Evolutionary conservation across 2,329 filamentous ascomycete species (phyloP), one percentile per base, ranked within the genome.

Genomic region (Cladosporium oxysporum): DNA sequence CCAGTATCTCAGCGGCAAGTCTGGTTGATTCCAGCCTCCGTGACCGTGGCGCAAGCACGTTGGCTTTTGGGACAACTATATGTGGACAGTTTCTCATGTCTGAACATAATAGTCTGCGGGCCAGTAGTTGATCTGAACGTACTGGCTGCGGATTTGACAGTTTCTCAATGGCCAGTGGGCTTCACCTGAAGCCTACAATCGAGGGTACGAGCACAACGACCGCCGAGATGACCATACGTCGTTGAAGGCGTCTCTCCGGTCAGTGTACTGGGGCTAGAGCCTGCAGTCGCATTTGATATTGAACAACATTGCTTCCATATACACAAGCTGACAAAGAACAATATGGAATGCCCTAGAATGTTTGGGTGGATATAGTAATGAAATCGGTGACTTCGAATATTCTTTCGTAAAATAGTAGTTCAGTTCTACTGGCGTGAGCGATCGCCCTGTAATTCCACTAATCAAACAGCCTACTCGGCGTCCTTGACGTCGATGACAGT

Each of bases 401-500:
- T 41, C 12, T 6, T 41, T 18, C 5, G 5, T 7, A 18, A 18
- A 18, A 41, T 41, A 41, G 35, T 41, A 41, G 14, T 41, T 41
- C 35, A 8, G 14, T 7, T 18, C 16, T 41, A 18, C 14, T 41
- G 35, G 35, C 35, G 35, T 41, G 35, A 41, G 35, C 16, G 5
- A 41, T 1, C 35, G 18, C 35, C 16, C 14, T 14, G 14, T 18
- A 7, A 41, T 18, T 16, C 16, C 35, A 18, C 35, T 18, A 5
- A 18, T 2, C 14, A 18, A 41, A 18, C 35, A 41, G 16, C 7
- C 47, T 26, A 50, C 21, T 50, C 47, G 47, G 90, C 86, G 72
- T 88, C 87, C 21, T 84, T 75, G 64, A 88, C 76, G 71, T 88
- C 84, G 74, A 90, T 71, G 1, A 78, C 77, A 0, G 85, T 87